A percentile compares a stretch with the other conserved stretches of the same genome.
Evolutionary conservation across 2,329 filamentous ascomycete species (phyloP).

Genomic region (Xylaria sp.): DNA sequence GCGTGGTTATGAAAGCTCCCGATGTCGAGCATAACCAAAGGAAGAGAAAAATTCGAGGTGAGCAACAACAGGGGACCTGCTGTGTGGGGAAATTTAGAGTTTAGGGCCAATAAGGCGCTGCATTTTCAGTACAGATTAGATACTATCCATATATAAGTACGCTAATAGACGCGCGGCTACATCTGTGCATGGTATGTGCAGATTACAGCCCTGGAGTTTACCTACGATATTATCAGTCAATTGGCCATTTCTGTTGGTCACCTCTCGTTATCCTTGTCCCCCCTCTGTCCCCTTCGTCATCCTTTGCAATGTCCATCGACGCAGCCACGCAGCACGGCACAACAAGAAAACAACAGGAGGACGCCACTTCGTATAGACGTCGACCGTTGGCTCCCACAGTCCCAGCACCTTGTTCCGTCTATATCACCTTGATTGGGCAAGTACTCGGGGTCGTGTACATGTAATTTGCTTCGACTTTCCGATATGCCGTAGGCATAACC

Average conservation of each 20-base stretch:
- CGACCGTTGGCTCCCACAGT: neutral
- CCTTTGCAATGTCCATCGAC: neutral
- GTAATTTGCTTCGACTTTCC: neutral
- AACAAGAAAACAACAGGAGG: neutral
- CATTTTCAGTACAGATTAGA: too few species aligned
- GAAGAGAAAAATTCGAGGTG: conserved; percentile 14
- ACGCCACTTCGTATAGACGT: too few species aligned
- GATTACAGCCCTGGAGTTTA: too few species aligned
- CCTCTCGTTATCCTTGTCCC: neutral
- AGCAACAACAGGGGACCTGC: conserved; percentile 9
- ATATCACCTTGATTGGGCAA: too few species aligned
- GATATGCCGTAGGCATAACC: too few species aligned
- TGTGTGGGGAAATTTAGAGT: conserved; percentile 15
- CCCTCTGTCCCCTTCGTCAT: neutral
- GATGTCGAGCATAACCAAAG: conserved; percentile 11
- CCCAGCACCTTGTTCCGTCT: too few species aligned
- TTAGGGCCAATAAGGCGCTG: conserved; percentile 8
- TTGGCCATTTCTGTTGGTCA: neutral
- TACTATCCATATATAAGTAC: too few species aligned
- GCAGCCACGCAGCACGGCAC: too few species aligned
- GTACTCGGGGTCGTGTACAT: neutral
- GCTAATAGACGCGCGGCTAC: conserved; percentile 29
- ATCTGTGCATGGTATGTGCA: too few species aligned
- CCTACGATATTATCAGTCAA: neutral
- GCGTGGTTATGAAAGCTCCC: conserved; percentile 8